A percentile compares a stretch with the other conserved stretches of the same genome.
phyloP scores from a whole-genome alignment of 352 stramenopile genomes.

The Globisporangium polare region DNA sequence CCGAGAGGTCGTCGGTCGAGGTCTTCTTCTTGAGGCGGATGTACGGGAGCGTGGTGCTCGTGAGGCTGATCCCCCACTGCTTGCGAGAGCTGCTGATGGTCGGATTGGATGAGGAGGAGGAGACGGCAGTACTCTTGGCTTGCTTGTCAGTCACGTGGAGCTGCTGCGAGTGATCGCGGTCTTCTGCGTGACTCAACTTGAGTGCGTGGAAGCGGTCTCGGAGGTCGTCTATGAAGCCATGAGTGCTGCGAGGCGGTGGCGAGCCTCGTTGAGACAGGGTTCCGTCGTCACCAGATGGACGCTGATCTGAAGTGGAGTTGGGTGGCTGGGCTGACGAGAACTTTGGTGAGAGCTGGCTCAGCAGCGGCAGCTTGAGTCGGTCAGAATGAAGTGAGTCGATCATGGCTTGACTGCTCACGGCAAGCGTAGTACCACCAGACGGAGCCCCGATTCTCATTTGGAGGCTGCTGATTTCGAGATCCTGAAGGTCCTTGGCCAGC shows the following conservation, averaged over 20 bases:
- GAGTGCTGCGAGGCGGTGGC: neutral
- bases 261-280: neutral
- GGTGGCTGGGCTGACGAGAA: conserved; percentile 3
- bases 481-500: conserved; percentile 22
- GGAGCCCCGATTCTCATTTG: neutral
- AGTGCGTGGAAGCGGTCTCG: conserved; percentile 25
- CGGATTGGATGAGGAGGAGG: neutral
- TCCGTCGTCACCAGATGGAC: no score
- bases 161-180: neutral
- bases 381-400: neutral
- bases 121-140: neutral
- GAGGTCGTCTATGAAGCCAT: conserved; percentile 30
- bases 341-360: conserved; percentile 9
- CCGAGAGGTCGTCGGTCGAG: conserved; percentile 17
- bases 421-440: neutral
- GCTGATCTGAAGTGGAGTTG: neutral
- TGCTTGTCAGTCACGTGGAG: neutral
- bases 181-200: conserved; percentile 8
- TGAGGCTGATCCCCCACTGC: conserved; percentile 57
- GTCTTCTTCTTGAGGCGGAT: conserved; percentile 71
- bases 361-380: neutral
- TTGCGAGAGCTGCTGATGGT: conserved; percentile 16
- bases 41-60: conserved; percentile 56
- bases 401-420: no score
- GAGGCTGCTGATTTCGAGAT: conserved; percentile 14